These are phyloP conservation scores for Coniochaeta sp. DNA, from an alignment of 2,329 filamentous ascomycete species.

Conservation along the genomic window DNA sequence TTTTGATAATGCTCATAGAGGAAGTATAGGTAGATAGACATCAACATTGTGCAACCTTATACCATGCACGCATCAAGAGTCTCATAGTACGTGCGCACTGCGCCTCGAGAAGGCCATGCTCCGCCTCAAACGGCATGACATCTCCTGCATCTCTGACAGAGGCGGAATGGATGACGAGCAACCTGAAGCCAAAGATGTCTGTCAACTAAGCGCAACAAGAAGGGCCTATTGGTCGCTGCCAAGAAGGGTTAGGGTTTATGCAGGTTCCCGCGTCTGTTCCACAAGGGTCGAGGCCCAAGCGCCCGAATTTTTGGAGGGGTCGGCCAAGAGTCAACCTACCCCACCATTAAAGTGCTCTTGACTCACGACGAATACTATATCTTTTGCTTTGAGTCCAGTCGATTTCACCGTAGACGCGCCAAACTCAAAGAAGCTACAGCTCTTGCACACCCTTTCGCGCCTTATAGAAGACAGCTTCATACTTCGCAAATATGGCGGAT, in stretches of 20 bases:
- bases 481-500: neutral
- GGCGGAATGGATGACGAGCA: neutral
- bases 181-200: neutral
- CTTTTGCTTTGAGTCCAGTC: neutral
- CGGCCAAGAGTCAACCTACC: neutral
- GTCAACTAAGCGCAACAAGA: no score
- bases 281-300: neutral
- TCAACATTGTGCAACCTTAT: neutral
- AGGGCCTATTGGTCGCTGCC: no score
- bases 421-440: neutral
- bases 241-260: neutral
- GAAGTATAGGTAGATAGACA: no score
- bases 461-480: neutral
- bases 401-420: neutral
- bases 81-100: no score
- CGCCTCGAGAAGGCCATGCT: neutral
- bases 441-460: neutral
- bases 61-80: neutral
- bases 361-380: neutral
- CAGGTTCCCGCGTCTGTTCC: neutral
- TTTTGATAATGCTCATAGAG: neutral
- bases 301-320: neutral
- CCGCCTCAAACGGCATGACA: neutral
- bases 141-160: neutral
- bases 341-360: neutral